These are phyloP conservation scores for Nemania bipapillata DNA, from an alignment of 2,329 filamentous ascomycete species.

Conservation along the genomic window DNA sequence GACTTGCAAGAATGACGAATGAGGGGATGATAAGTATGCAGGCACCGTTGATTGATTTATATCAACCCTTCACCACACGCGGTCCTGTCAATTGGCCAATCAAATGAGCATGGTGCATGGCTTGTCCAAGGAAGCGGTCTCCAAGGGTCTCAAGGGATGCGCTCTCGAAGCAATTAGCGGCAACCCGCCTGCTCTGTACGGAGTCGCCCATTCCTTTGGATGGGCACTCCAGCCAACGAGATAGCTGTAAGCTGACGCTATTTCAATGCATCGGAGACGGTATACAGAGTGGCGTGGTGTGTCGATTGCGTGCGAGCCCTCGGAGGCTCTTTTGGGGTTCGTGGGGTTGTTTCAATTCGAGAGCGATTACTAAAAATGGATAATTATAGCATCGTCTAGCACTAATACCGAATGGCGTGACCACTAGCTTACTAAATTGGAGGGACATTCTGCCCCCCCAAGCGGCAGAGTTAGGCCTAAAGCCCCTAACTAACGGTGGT, in stretches of 20 bases:
- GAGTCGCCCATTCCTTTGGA: conserved; percentile 24
- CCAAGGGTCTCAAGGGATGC: not conserved
- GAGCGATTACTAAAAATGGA: conserved; percentile 34
- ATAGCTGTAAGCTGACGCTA: conserved; percentile 31
- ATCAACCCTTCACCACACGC: conserved; percentile 1
- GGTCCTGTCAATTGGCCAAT: conserved; percentile 14
- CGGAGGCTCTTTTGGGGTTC: conserved; percentile 7
- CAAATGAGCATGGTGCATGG: not conserved
- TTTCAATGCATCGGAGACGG: conserved; percentile 18
- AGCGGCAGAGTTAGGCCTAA: too few species aligned
- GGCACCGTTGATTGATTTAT: conserved; percentile 27
- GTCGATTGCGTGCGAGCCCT: conserved; percentile 8
- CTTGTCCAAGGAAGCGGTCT: conserved; percentile 10
- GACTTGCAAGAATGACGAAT: conserved; percentile 16
- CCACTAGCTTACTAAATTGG: conserved; percentile 34
- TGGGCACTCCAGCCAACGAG: not conserved
- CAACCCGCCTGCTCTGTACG: not conserved
- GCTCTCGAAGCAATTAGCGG: conserved; percentile 14
- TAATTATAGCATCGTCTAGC: conserved; percentile 35
- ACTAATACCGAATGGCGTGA: conserved; percentile 26
- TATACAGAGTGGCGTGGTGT: conserved; percentile 16
- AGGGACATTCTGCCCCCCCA: too few species aligned
- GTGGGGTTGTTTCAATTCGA: conserved; percentile 7
- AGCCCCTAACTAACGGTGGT: conserved; percentile 5
- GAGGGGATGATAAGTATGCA: not conserved